Base-by-base conservation (phyloP, 805 yeast species). In the Pichia deserticola region DNA sequence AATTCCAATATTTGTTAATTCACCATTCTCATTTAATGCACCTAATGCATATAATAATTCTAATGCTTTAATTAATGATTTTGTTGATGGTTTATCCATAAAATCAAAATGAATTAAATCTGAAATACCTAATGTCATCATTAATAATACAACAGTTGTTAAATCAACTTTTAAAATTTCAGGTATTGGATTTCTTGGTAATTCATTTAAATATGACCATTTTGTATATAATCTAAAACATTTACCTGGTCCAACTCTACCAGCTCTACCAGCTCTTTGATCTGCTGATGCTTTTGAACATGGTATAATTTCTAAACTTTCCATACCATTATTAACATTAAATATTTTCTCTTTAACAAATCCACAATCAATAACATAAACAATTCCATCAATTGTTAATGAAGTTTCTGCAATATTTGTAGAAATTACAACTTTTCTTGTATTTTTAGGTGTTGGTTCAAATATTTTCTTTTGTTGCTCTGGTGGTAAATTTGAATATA, bases 341-440 rank as follows among this genome's bases (percentile, higher is more conserved):
- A 79, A 92, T 4, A 88, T 86, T 60, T 89, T 92, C 59, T 90
- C 93, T 67, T 93, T 93, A 27, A 90, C 92, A 63, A 87, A 89
- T 0, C 99, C 99, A 0, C 97, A 89, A 65, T 93, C 99, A 40
- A 93, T 84, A 5, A 93, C 99, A 62, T 79, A 93, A 39, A 82
- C 89, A 44, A 92, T 87, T n/a, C 98, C 98, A 63, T 92, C 95
- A 53, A 92, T 90, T 9, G 99, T 92, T 62, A 92, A 76, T 5
- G 98, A 92, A 0, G 99, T 92, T 64, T 92, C 99, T 9, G 99
- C 99, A 57, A 93, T 93, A 58, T 93, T 93, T 0, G 99, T 93
- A 0, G 98, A 98, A 37, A 93, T 67, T 0, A 93, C 95, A 20
- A 92, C 90, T 62, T 93, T 93, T 38, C 99, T 69, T 3, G 86